Evolutionary conservation across 108 stramenopile species (phyloP).

Genomic region (Halocafeteria seosinensis): DNA sequence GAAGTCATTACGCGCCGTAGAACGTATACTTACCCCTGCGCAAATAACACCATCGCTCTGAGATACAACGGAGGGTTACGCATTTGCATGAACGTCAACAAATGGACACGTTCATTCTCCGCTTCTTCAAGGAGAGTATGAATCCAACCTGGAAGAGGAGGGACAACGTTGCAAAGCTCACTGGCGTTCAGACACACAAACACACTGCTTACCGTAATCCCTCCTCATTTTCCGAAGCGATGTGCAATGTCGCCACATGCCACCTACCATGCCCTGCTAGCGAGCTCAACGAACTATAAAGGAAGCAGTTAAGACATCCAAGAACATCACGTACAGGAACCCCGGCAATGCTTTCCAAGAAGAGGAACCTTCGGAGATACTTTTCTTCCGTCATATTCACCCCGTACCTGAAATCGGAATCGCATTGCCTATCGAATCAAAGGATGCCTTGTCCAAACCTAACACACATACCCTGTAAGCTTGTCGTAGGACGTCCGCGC

Average conservation of each 20-base stretch:
- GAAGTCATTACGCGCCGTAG: conserved; percentile 5
- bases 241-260: conserved; percentile 65
- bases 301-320: conserved; percentile 13
- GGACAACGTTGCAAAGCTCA: background rate
- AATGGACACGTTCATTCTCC: conserved; percentile 92
- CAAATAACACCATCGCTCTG: conserved; percentile 48
- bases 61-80: conserved; percentile 48
- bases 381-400: background rate
- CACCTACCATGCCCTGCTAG: conserved; percentile 26
- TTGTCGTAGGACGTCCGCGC: background rate
- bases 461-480: background rate
- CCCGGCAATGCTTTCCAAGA: conserved; percentile 67
- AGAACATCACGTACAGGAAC: conserved; percentile 54
- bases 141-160: conserved; percentile 55
- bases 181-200: background rate
- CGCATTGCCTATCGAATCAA: background rate
- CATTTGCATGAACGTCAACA: conserved; percentile 65
- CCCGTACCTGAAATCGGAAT: background rate
- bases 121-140: conserved; percentile 86
- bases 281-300: background rate
- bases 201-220: conserved; percentile 30
- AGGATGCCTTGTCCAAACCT: background rate
- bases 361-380: conserved; percentile 20
- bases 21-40: conserved; percentile 40
- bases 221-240: conserved; percentile 68